Percentiles rank a stretch among this genome's conserved stretches.
phyloP scores from a whole-genome alignment of 176 grass and related monocot genomes.

The Alopecurus myosuroides region DNA sequence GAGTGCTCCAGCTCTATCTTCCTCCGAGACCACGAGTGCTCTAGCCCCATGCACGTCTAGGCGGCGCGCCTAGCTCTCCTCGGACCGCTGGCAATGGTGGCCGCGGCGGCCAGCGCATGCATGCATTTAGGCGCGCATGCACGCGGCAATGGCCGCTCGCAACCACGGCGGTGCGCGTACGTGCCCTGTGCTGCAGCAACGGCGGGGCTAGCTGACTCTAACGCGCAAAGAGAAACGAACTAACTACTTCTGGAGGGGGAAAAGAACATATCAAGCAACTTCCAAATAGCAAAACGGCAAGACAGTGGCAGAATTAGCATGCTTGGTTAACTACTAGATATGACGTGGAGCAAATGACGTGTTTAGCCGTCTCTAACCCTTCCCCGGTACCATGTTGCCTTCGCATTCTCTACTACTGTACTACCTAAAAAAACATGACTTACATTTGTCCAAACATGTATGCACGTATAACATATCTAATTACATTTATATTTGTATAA shows the following conservation, averaged over 20 bases:
- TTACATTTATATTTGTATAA: no score
- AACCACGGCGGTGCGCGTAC: neutral
- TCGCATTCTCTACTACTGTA: no score
- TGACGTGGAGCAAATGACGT: no score
- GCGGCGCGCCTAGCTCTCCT: neutral
- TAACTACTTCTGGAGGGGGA: neutral
- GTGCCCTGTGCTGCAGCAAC: neutral
- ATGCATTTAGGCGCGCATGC: neutral
- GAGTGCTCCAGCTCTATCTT: neutral
- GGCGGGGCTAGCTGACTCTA: neutral
- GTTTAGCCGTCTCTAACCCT: no score
- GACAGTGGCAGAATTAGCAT: neutral
- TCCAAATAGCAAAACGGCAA: neutral
- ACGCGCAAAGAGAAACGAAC: neutral
- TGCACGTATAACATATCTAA: no score
- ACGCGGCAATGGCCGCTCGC: neutral
- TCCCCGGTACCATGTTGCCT: no score
- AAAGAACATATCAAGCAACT: no score
- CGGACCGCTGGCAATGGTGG: neutral
- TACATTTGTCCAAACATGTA: no score
- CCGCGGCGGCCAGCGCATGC: neutral
- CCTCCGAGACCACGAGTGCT: neutral
- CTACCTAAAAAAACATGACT: no score
- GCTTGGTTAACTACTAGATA: neutral
- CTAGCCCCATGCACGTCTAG: neutral